A percentile compares a stretch with the other conserved stretches of the same genome.
Conservation (phyloP, 768 basidiomycete species). For the Nidularia pulvinata region DNA sequence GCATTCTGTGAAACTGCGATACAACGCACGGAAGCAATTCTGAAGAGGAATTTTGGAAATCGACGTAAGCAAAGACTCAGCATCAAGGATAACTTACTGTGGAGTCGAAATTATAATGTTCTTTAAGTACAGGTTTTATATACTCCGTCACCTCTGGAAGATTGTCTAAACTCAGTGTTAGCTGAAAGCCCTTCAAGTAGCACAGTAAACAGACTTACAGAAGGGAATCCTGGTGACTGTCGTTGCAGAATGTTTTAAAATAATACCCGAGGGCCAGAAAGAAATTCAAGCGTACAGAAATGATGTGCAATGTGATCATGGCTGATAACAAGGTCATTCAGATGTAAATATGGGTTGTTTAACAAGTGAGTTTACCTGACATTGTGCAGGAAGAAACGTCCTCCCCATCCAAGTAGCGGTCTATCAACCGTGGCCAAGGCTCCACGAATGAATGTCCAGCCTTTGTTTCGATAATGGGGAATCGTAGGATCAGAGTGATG, state of each 20-base stretch:
- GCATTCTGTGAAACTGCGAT: conserved; percentile 60
- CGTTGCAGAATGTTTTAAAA: conserved; percentile 57
- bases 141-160: conserved; percentile 54
- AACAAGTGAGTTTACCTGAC: no score
- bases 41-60: conserved; percentile 9
- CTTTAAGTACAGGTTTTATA: conserved; percentile 51
- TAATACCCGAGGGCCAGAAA: conserved; percentile 1
- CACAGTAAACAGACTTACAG: conserved; percentile 18
- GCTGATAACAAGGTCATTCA: conserved; percentile 19
- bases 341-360: no score
- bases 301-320: conserved; percentile 35
- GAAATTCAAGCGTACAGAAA: conserved; percentile 7
- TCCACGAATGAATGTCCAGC: conserved; percentile 60
- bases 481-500: conserved; percentile 59
- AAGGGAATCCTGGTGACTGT: conserved; percentile 55
- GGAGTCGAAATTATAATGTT: conserved; percentile 63
- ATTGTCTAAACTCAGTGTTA: conserved; percentile 36
- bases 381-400: conserved; percentile 64
- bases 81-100: conserved; percentile 32
- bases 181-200: neutral
- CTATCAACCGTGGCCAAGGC: conserved; percentile 59
- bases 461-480: conserved; percentile 50
- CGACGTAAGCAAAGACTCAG: neutral
- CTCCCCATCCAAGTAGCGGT: conserved; percentile 58
- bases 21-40: conserved; percentile 62